Conservation (phyloP, 2,329 filamentous ascomycete genomes). For the Penicillium janthinellum region DNA sequence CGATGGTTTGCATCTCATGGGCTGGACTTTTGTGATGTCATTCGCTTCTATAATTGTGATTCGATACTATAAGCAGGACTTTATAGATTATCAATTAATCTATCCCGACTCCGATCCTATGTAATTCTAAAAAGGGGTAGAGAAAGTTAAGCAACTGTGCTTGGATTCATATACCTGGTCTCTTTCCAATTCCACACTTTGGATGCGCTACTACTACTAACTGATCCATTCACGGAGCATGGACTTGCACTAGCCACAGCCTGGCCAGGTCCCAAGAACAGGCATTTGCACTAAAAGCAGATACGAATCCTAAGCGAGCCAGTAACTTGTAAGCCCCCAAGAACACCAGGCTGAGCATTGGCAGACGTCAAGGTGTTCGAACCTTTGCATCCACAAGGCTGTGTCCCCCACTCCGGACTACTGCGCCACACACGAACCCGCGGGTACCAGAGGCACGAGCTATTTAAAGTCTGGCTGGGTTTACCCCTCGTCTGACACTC, state of each 20-base stretch:
- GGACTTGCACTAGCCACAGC: conserved; percentile 1
- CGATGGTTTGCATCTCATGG: conserved; percentile 12
- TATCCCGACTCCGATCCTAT: background rate
- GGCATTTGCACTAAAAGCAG: background rate
- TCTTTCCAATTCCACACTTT: no score
- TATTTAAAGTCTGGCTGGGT: conserved; percentile 5
- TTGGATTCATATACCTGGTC: no score
- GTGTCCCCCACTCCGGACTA: conserved; percentile 16
- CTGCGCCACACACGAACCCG: conserved; percentile 24
- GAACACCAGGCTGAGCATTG: conserved; percentile 3
- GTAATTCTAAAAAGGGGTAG: no score
- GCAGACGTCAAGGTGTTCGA: conserved; percentile 13
- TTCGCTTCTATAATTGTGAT: background rate
- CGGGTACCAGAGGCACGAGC: background rate
- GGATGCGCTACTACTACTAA: no score
- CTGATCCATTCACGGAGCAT: no score
- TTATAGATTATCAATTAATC: conserved; percentile 9
- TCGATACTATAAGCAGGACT: conserved; percentile 16
- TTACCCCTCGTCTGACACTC: background rate
- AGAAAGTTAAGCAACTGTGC: no score
- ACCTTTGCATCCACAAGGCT: conserved; percentile 14
- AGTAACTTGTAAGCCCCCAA: background rate
- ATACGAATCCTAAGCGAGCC: background rate
- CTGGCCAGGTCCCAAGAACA: background rate
- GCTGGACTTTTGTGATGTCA: conserved; percentile 11